A percentile compares a stretch with the other conserved stretches of the same genome.
These are phyloP conservation scores for Adansonia rubrostipa DNA, from an alignment of 441 rosid species.

Conservation along the genomic window DNA sequence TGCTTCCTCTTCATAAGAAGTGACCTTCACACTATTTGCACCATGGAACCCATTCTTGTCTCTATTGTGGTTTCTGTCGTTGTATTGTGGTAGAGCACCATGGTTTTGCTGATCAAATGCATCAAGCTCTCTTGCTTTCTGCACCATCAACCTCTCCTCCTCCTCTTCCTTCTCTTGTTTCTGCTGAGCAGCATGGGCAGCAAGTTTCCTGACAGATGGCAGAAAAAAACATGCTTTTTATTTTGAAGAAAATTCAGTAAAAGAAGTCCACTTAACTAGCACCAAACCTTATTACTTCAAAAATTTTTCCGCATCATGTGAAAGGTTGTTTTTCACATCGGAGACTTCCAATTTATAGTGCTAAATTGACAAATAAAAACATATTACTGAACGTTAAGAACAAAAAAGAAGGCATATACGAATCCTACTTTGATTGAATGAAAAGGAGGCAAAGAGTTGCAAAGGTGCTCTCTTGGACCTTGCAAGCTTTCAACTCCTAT, in stretches of 20 bases:
- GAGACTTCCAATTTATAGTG: not conserved
- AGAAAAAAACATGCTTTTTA: constrained; percentile 18
- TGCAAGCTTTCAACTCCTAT: not conserved
- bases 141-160: constrained; percentile 61
- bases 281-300: not conserved
- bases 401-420: not conserved
- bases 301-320: not conserved
- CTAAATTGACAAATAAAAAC: not conserved
- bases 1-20: constrained; percentile 89
- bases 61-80: constrained; percentile 55
- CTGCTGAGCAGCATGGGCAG: constrained; percentile 73
- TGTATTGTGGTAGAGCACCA: constrained; percentile 82
- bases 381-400: not conserved
- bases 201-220: constrained; percentile 57
- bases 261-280: not conserved
- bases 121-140: constrained; percentile 79
- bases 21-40: constrained; percentile 84
- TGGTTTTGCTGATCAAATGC: constrained; percentile 94
- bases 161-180: constrained; percentile 82
- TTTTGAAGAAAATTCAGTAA: not conserved
- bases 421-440: not conserved
- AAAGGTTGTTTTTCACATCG: not conserved
- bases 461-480: not conserved
- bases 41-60: constrained; percentile 88
- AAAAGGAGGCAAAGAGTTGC: not conserved